phyloP scores from a whole-genome alignment of 768 basidiomycete species.

The Collybiopsis confluens region DNA sequence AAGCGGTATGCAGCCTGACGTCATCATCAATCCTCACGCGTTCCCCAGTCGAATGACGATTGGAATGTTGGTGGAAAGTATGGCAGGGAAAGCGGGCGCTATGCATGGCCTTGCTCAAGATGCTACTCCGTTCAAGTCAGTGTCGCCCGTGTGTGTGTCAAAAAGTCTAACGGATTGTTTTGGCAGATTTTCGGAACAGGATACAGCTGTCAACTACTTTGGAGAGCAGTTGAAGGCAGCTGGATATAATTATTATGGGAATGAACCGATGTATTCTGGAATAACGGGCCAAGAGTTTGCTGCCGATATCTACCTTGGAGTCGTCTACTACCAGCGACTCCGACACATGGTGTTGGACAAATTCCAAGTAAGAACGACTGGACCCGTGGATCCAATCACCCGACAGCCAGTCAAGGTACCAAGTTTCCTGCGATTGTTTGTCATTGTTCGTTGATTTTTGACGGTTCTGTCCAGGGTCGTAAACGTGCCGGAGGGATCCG shows the following conservation, averaged over 20 bases:
- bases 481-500: conserved; percentile 99
- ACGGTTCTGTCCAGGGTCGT: conserved; percentile 53
- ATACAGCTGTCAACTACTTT: conserved; percentile 97
- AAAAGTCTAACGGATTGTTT: not conserved
- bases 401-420: conserved; percentile 94
- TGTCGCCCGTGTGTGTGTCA: conserved; percentile 13
- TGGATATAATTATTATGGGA: conserved; percentile 98
- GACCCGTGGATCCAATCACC: conserved; percentile 93
- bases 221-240: conserved; percentile 90
- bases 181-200: conserved; percentile 85
- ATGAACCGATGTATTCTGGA: conserved; percentile 99
- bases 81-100: conserved; percentile 98
- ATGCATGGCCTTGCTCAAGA: conserved; percentile 99
- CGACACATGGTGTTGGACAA: conserved; percentile 99
- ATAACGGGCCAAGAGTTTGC: conserved; percentile 98
- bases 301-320: conserved; percentile 97
- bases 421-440: conserved; percentile 4
- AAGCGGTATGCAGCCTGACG: conserved; percentile 97
- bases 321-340: conserved; percentile 97
- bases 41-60: conserved; percentile 99
- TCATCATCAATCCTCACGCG: conserved; percentile 99
- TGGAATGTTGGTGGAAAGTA: conserved; percentile 98
- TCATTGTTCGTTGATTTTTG: conserved; percentile 4
- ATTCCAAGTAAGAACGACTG: conserved; percentile 98
- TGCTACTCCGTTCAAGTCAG: conserved; percentile 93